Conservation (phyloP, 2,329 filamentous ascomycete genomes). For the Fusarium redolens region DNA sequence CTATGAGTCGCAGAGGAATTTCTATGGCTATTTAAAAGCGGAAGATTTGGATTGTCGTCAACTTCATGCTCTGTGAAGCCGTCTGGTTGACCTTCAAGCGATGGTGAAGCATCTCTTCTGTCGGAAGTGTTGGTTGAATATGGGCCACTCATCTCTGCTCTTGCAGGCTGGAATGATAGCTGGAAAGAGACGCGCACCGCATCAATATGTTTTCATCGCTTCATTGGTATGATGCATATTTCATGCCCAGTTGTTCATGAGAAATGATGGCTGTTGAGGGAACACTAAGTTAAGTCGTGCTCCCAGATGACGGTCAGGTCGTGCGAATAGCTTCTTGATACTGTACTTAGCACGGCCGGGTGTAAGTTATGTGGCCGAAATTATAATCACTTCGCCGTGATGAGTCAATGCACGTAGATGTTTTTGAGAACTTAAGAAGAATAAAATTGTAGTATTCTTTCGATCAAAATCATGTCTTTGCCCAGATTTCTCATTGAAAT, state of each 20-base stretch:
- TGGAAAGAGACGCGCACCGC: not conserved
- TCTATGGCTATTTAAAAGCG: slow-evolving; percentile 9
- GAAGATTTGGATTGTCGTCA: not conserved
- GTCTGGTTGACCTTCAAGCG: not conserved
- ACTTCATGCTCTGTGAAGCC: not conserved
- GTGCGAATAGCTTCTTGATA: not conserved
- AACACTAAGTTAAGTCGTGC: not conserved
- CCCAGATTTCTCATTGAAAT: too few relatives aligned
- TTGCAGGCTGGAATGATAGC: not conserved
- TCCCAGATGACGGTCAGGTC: not conserved
- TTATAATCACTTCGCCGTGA: too few relatives aligned
- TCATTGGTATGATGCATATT: not conserved
- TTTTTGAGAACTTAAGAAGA: not conserved
- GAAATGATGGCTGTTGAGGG: not conserved
- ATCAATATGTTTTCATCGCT: not conserved
- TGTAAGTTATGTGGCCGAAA: not conserved
- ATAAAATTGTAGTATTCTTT: too few relatives aligned
- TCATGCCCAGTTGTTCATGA: not conserved
- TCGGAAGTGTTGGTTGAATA: not conserved
- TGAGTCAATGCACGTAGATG: not conserved
- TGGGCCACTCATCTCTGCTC: not conserved
- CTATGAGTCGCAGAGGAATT: not conserved
- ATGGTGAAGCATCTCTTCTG: not conserved
- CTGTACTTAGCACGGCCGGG: not conserved
- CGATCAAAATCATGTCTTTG: not conserved